Evolutionary conservation across 768 basidiomycete species (phyloP), one percentile per base, ranked within the genome.

Genomic region (Tulasnella sp.): DNA sequence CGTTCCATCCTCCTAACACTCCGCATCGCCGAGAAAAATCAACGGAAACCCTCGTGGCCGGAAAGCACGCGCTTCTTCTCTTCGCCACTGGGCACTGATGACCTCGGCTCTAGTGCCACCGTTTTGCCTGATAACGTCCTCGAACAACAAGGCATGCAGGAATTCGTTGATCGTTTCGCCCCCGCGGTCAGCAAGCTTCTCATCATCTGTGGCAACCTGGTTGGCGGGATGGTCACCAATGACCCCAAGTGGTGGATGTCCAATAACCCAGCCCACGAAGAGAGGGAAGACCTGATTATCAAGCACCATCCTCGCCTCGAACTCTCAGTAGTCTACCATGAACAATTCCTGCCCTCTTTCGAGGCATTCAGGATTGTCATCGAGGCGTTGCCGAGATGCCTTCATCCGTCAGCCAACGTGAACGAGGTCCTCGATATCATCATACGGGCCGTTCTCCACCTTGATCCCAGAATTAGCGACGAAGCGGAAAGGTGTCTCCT

Each of bases 301-400:
- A 86, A 90, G 40, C 86, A 88, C 32, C 92, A 94, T 77, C 81
- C 83, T 0, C 88, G 70, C 2, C 90, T 77, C 82, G 85, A 5
- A 79, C 81, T 22, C 47, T 77, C 71, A n/a, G 82, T 91, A 32
- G 88, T 88, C 5, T 96, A 94, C 78, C 86, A 91, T 16, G 82
- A 81, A 26, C 81, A 83, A 68, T 82, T 86, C 11, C 79, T 81
- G 19, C 83, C 91, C 0, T 87, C 89, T 72, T 87, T 97, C 76
- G 85, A 82, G 67, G 82, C 95, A 39, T 83, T 95, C 4, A 86
- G 89, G 75, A 86, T 89, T 0, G 88, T 90, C 77, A 90, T 94
- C 79, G 89, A 90, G 73, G 86, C 91, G 5, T 90, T 94, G 88
- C 95, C 95, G 0, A 87, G 95, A 2, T 90, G 88, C 76, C 82